phyloP scores from a whole-genome alignment of 352 stramenopile species.

The Globisporangium camurandrum region DNA sequence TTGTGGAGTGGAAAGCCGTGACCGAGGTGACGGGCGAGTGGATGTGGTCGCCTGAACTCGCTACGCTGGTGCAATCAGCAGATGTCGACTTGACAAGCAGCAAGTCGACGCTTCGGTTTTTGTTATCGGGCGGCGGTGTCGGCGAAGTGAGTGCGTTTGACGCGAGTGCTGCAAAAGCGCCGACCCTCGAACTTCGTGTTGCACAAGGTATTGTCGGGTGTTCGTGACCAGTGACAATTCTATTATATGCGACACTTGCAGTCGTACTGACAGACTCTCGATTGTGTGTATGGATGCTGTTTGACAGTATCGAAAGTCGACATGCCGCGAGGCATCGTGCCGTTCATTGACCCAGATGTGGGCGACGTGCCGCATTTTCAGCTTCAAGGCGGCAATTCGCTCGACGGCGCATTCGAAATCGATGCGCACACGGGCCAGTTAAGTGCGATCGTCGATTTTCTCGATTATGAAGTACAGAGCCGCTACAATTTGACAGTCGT shows the following conservation, averaged over 20 bases:
- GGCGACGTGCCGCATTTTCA: slow-evolving; percentile 4
- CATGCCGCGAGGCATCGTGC: neutral
- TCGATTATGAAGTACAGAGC: slow-evolving; percentile 5
- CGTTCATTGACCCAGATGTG: slow-evolving; percentile 1
- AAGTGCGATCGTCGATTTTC: slow-evolving; percentile 2
- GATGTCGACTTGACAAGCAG: neutral
- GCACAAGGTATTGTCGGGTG: slow-evolving; percentile 19
- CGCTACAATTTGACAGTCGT: slow-evolving; percentile 2
- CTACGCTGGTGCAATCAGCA: slow-evolving; percentile 12
- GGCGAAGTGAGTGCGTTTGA: slow-evolving; percentile 46
- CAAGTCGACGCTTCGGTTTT: slow-evolving; percentile 7
- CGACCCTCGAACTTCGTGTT: slow-evolving; percentile 29
- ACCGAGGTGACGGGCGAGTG: slow-evolving; percentile 12
- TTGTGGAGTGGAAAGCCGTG: slow-evolving; percentile 24
- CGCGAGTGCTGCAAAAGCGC: slow-evolving; percentile 9
- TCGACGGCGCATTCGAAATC: slow-evolving; percentile 1
- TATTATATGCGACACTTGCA: neutral
- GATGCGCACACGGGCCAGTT: slow-evolving; percentile 1
- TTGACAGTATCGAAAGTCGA: slow-evolving; percentile 1
- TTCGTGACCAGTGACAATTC: too few species aligned
- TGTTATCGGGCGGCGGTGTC: slow-evolving; percentile 37
- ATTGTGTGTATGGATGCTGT: neutral
- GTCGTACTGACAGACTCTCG: too few species aligned
- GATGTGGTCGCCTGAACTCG: slow-evolving; percentile 28
- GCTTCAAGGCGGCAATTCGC: neutral